Conservation (phyloP, 2,329 filamentous ascomycete genomes). For the Sporothrix pallida region DNA sequence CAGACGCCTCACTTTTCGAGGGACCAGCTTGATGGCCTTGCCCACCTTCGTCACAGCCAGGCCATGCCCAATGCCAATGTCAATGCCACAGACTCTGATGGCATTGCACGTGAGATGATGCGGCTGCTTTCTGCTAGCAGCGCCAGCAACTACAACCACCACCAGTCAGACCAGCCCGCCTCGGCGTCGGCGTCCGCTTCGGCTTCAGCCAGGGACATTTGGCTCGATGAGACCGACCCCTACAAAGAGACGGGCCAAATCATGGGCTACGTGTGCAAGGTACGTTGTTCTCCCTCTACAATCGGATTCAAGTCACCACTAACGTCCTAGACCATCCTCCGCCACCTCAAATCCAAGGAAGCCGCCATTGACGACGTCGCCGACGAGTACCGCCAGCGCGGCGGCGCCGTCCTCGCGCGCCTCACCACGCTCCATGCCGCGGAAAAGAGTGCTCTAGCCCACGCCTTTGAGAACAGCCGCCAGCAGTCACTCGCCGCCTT, state of each 20-base stretch:
- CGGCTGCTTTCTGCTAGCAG: slow-evolving; percentile 13
- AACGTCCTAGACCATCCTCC: slow-evolving; percentile 33
- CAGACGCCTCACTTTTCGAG: background rate
- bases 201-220: slow-evolving; percentile 19
- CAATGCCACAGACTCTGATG: background rate
- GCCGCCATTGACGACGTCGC: slow-evolving; percentile 37
- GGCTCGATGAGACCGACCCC: slow-evolving; percentile 35
- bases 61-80: background rate
- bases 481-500: background rate
- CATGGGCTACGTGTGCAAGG: slow-evolving; percentile 38
- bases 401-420: slow-evolving; percentile 21
- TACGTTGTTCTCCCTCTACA: background rate
- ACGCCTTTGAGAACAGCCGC: slow-evolving; percentile 22
- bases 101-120: slow-evolving; percentile 35
- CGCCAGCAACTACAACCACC: background rate
- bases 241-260: slow-evolving; percentile 36
- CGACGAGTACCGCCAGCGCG: slow-evolving; percentile 36
- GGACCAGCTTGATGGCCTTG: background rate
- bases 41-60: background rate
- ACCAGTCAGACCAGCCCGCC: background rate
- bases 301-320: background rate
- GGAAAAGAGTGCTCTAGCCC: background rate
- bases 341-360: slow-evolving; percentile 38
- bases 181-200: too few species aligned
- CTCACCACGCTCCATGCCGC: slow-evolving; percentile 27